phyloP scores from a whole-genome alignment of 2,329 filamentous ascomycete species.

The Septoria linicola region DNA sequence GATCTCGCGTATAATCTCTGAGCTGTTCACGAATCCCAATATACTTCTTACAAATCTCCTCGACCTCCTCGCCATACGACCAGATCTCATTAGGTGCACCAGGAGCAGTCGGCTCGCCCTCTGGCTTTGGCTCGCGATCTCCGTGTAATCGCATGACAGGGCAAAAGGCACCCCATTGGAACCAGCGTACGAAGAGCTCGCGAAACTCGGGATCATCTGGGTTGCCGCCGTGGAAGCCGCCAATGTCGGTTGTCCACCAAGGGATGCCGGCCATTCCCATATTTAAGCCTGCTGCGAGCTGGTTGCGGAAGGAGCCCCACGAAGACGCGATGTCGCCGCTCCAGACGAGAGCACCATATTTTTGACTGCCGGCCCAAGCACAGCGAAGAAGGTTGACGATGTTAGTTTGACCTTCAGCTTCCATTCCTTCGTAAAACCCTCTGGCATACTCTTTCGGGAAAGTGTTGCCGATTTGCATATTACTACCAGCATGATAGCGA shows the following conservation, averaged over 20 bases:
- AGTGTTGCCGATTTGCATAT: conserved; percentile 59
- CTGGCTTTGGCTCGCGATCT: conserved; percentile 58
- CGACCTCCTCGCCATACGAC: conserved; percentile 63
- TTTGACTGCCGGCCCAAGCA: conserved; percentile 60
- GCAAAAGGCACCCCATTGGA: conserved; percentile 67
- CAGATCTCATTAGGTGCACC: conserved; percentile 64
- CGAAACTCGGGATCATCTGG: conserved; percentile 56
- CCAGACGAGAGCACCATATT: conserved; percentile 66
- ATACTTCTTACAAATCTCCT: conserved; percentile 60
- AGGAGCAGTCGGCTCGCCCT: conserved; percentile 32
- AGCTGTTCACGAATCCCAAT: conserved; percentile 59
- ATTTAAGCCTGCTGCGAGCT: conserved; percentile 63
- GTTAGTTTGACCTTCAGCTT: conserved; percentile 52
- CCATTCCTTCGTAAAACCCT: conserved; percentile 61
- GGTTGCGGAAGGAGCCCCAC: conserved; percentile 59
- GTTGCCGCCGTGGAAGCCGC: conserved; percentile 66
- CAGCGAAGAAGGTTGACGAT: conserved; percentile 61
- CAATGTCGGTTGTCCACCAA: conserved; percentile 71
- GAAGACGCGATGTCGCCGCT: conserved; percentile 65
- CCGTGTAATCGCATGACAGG: conserved; percentile 68
- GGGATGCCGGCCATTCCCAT: conserved; percentile 64
- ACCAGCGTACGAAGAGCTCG: conserved; percentile 66
- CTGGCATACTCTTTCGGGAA: conserved; percentile 60
- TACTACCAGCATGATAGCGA: conserved; percentile 58
- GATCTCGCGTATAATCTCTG: conserved; percentile 55